phyloP scores from a whole-genome alignment of 1,284 basidiomycete species.

The Coniferiporia weirii region DNA sequence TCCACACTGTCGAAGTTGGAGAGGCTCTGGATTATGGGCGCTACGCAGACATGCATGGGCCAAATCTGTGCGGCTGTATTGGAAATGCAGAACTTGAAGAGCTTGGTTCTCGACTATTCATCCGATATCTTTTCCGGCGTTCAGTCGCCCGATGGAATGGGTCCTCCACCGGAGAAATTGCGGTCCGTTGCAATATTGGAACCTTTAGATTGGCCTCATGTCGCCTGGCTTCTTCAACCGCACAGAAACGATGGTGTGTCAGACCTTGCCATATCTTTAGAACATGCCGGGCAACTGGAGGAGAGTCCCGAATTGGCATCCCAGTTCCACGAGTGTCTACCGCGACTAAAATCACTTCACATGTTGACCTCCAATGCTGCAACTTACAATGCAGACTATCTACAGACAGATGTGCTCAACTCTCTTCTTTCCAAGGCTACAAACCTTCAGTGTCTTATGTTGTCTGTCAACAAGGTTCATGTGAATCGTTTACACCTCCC shows the following conservation, averaged over 20 bases:
- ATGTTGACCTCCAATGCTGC: neutral
- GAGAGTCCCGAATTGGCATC: neutral
- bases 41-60: neutral
- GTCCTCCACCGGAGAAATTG: neutral
- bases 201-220: neutral
- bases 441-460: neutral
- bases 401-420: neutral
- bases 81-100: neutral
- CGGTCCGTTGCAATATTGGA: neutral
- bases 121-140: too few relatives aligned
- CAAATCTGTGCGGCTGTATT: neutral
- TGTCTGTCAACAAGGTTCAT: neutral
- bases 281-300: neutral
- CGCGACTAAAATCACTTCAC: neutral
- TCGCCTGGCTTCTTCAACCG: neutral
- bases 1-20: neutral
- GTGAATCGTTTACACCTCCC: neutral
- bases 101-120: conserved; percentile 3
- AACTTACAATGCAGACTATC: neutral
- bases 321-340: neutral
- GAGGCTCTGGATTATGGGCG: conserved; percentile 1
- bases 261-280: neutral
- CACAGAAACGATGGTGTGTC: neutral
- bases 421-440: neutral
- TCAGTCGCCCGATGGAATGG: neutral